Percentiles rank a stretch among this genome's conserved stretches.
Conservation (phyloP, 2,329 filamentous ascomycete species). For the Trichoderma arundinaceum region DNA sequence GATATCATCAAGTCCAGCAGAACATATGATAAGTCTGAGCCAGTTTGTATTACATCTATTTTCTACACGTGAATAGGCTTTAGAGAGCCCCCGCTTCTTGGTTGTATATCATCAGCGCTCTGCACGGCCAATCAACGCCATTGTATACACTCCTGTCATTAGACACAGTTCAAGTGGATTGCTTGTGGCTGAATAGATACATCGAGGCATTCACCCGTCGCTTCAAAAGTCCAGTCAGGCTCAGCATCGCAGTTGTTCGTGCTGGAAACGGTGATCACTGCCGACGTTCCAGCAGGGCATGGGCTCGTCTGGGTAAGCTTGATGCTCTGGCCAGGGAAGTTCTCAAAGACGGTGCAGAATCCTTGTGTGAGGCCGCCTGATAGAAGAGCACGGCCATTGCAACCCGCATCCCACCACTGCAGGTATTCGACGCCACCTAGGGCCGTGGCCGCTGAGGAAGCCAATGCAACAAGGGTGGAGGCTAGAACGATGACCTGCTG, state of each 20-base stretch:
- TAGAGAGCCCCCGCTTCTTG: no score
- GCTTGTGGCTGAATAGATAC: conserved; percentile 3
- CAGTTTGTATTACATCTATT: no score
- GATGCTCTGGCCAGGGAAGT: conserved; percentile 14
- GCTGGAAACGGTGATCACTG: neutral
- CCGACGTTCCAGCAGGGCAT: conserved; percentile 12
- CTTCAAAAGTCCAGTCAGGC: conserved; percentile 1
- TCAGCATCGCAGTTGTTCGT: conserved; percentile 3
- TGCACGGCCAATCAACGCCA: neutral
- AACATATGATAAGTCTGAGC: no score
- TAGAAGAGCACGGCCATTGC: neutral
- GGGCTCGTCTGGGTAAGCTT: conserved; percentile 6
- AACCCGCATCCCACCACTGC: conserved; percentile 4
- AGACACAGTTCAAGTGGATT: conserved; percentile 9
- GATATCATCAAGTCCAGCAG: no score
- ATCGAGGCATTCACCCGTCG: conserved; percentile 1
- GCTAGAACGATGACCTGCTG: neutral
- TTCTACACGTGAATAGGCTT: no score
- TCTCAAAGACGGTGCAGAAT: conserved; percentile 10
- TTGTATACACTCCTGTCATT: neutral
- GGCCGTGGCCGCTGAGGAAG: neutral
- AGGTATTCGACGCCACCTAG: neutral
- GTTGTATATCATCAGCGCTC: no score
- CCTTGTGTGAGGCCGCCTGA: neutral
- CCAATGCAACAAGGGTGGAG: neutral